Evolutionary conservation across 1,284 basidiomycete species (phyloP), one percentile per base, ranked within the genome.

Genomic region (Singerocomus rubriflavus): DNA sequence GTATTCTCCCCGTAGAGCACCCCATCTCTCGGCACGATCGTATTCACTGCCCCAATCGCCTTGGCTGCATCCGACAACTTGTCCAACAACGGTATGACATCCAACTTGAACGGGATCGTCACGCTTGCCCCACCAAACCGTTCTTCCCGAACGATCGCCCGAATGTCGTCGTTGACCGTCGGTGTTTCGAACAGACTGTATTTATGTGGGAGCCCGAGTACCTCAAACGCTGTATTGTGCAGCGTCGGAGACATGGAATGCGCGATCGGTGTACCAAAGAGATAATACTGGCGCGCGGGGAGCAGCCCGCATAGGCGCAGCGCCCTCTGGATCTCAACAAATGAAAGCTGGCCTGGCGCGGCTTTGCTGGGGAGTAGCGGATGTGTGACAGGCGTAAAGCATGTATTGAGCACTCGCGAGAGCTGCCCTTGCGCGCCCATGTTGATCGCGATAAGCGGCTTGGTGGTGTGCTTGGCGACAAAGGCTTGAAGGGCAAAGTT

Each of bases 71-170:
- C 80, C 0, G 92, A 90, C 33, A 97, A 72, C 38, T 74, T 71
- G 59, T 93, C 85, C 33, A 98, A 78, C 12, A 89, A 73, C 1
- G 86, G 80, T 44, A 97, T 91, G 57, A 97, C 78, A 52, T 92
- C 87, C 37, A 95, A 73, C 71, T 98, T 98, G 75, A 88, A 86
- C 3, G 94, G 94, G 56, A 97, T 96, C 5, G 97, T 99, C 25
- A 98, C 93, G 6, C 91, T 93, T 7, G 95, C 95, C 4, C 96
- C 96, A 14, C 96, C 96, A 70, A 98, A 99, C 48, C 86, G 81
- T 0, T 82, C 76, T 8, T 81, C 74, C 0, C 75, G 69, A 13
- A 98, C 73, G 2, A 85, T 75, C 0, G 77, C 71, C 58, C 80
- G 79, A 56, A 97, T 76, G 44, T 80, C 76, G 16, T 85, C 80